These are phyloP conservation scores for Dictyostelium brefeldianum DNA, from an alignment of 78 protist species.

Conservation along the genomic window DNA sequence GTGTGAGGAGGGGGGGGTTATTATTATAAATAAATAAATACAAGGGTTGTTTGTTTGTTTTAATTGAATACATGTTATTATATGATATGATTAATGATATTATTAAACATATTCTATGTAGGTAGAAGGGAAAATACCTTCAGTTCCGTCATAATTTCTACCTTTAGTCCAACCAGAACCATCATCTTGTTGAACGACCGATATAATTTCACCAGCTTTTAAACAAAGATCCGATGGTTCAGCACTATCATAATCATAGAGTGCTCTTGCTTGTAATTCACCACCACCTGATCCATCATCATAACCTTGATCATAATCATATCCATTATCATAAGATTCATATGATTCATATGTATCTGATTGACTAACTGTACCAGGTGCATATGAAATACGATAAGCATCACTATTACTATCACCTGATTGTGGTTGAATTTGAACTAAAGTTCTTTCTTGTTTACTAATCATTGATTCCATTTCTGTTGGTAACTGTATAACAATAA, in stretches of 20 bases:
- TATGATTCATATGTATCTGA: slow-evolving; percentile 52
- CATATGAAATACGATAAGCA: slow-evolving; percentile 73
- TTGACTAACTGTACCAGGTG: slow-evolving; percentile 37
- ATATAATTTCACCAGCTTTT: slow-evolving; percentile 62
- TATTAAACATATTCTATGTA: slow-evolving; percentile 28
- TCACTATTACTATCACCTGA: slow-evolving; percentile 27
- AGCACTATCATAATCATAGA: slow-evolving; percentile 58
- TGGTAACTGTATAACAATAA: slow-evolving; percentile 30
- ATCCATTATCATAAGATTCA: slow-evolving; percentile 44
- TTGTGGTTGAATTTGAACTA: slow-evolving; percentile 82
- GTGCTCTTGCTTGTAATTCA: slow-evolving; percentile 81
- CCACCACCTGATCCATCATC: slow-evolving; percentile 11
- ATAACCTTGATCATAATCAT: slow-evolving; percentile 2
- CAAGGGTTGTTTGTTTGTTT: too few relatives aligned
- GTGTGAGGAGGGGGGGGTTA: too few relatives aligned
- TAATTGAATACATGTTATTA: too few relatives aligned
- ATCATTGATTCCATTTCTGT: slow-evolving; percentile 56
- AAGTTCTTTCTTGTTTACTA: slow-evolving; percentile 78
- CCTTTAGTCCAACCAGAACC: slow-evolving; percentile 80
- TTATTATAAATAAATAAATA: too few relatives aligned
- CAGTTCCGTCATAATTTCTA: slow-evolving; percentile 46
- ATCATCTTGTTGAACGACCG: slow-evolving; percentile 79
- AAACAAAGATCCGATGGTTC: slow-evolving; percentile 64
- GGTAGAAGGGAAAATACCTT: slow-evolving; percentile 67
- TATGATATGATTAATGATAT: too few relatives aligned